Conservation (phyloP, 768 basidiomycete genomes). For the Tricholoma sp. region DNA sequence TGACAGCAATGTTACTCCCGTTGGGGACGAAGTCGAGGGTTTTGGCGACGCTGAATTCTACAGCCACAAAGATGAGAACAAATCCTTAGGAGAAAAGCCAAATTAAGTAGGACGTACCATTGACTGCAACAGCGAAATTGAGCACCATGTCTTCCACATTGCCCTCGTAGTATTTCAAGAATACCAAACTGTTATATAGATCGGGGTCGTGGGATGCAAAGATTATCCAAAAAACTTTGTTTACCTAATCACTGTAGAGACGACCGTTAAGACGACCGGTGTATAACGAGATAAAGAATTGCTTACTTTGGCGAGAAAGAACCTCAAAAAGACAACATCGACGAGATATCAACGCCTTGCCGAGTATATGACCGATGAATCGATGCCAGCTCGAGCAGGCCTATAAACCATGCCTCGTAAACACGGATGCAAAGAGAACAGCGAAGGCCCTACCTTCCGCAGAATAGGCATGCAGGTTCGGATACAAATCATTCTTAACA, state of each 20-base stretch:
- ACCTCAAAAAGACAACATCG: slow-evolving; percentile 91
- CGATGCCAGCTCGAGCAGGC: slow-evolving; percentile 87
- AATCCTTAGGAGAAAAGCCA: not conserved
- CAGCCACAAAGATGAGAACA: not conserved
- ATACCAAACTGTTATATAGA: slow-evolving; percentile 86
- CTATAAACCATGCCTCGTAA: slow-evolving; percentile 32
- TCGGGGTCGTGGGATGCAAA: slow-evolving; percentile 88
- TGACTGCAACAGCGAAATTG: slow-evolving; percentile 82
- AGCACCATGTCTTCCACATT: slow-evolving; percentile 87
- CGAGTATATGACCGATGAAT: slow-evolving; percentile 89
- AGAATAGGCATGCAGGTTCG: slow-evolving; percentile 89
- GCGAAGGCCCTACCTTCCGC: slow-evolving; percentile 58
- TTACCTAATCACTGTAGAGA: slow-evolving; percentile 78
- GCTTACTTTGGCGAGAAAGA: slow-evolving; percentile 83
- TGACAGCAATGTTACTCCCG: slow-evolving; percentile 80
- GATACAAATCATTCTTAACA: slow-evolving; percentile 90
- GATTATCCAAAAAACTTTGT: slow-evolving; percentile 89
- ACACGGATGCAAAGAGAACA: not conserved
- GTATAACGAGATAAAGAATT: not conserved
- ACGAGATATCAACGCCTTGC: slow-evolving; percentile 94
- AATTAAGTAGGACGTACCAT: slow-evolving; percentile 48
- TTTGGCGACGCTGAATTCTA: slow-evolving; percentile 79
- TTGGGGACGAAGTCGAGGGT: slow-evolving; percentile 75
- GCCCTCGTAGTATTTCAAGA: slow-evolving; percentile 86
- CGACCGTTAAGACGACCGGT: not conserved